phyloP scores from a whole-genome alignment of 805 yeast genomes.

The Monosporozyma unispora region DNA sequence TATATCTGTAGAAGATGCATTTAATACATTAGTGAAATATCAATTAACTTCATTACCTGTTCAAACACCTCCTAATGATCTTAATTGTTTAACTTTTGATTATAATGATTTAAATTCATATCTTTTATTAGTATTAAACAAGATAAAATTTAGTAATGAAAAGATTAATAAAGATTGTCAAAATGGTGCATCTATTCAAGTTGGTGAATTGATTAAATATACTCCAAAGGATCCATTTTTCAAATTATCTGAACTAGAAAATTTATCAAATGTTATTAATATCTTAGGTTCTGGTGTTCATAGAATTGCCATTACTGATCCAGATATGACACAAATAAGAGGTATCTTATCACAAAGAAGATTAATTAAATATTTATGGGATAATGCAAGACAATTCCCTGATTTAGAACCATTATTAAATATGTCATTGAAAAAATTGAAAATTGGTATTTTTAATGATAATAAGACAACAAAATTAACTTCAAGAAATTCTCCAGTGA shows the following conservation, averaged over 20 bases:
- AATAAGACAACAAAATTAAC: conserved; percentile 35
- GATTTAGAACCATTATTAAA: conserved; percentile 67
- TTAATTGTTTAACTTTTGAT: conserved; percentile 78
- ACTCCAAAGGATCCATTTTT: conserved; percentile 85
- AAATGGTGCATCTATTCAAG: conserved; percentile 84
- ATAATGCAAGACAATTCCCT: conserved; percentile 79
- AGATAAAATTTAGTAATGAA: conserved; percentile 35
- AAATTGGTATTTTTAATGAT: conserved; percentile 55
- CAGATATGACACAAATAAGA: conserved; percentile 45
- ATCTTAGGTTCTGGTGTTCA: conserved; percentile 93
- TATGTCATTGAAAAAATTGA: conserved; percentile 58
- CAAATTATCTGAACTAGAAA: conserved; percentile 61
- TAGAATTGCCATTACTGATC: conserved; percentile 71
- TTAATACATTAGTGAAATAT: conserved; percentile 61
- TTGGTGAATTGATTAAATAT: conserved; percentile 72
- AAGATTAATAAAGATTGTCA: conserved; percentile 50
- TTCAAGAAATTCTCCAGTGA: conserved; percentile 45
- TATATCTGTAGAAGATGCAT: conserved; percentile 79
- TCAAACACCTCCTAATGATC: conserved; percentile 42
- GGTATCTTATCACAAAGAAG: conserved; percentile 91
- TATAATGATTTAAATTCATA: conserved; percentile 86
- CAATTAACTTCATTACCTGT: conserved; percentile 86
- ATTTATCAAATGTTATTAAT: conserved; percentile 68
- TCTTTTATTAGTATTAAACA: conserved; percentile 73
- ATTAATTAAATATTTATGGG: conserved; percentile 79